Base-by-base conservation (phyloP, 2,329 filamentous ascomycete genomes). In the Calonectria naviculata region DNA sequence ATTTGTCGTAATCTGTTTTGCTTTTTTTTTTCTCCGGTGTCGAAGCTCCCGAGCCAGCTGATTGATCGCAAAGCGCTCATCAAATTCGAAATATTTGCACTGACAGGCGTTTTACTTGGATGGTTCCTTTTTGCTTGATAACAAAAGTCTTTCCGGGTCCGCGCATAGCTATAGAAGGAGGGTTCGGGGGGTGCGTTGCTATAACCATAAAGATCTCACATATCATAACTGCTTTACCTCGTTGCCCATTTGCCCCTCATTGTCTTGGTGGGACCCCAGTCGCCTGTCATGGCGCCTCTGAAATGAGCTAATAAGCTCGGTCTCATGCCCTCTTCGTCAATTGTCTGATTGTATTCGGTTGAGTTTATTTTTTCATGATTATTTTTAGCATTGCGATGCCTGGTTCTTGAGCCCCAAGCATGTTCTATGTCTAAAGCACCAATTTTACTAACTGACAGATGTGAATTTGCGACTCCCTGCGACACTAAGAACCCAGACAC, bases 91-190 rank as follows among this genome's bases (percentile, higher is more conserved):
- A 72, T 78, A 54, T 68, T 72, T 74, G 75, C 66, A 77, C 71
- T 71, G 70, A 71, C 74, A 78, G 76, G 77, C 76, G 77, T 79
- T 79, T 72, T 71, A 73, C 24, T 74, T 74, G 73, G 70, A 76
- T 67, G 73, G 72, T 65, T 47, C 54, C 65, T 74, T 75, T 73
- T 68, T 71, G 64, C 66, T 71, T 71, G 73, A 78, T 70, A 70
- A 74, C 74, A 79, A 78, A 78, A 79, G 76, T 76, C 67, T 73
- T 71, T 75, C 69, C 71, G 66, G 73, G 69, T 71, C 67, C 60
- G 64, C 71, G 72, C 73, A 76, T 58, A 67, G 62, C 42, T 77
- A 79, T 79, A 79, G 76, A 79, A 73, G 62, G 71, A 70, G 73
- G 74, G 66, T 21, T 46, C 49, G 71, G 68, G 72, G 72, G 70